These are phyloP conservation scores for Fusarium heterosporum DNA, from an alignment of 2,329 filamentous ascomycete species.

Conservation along the genomic window DNA sequence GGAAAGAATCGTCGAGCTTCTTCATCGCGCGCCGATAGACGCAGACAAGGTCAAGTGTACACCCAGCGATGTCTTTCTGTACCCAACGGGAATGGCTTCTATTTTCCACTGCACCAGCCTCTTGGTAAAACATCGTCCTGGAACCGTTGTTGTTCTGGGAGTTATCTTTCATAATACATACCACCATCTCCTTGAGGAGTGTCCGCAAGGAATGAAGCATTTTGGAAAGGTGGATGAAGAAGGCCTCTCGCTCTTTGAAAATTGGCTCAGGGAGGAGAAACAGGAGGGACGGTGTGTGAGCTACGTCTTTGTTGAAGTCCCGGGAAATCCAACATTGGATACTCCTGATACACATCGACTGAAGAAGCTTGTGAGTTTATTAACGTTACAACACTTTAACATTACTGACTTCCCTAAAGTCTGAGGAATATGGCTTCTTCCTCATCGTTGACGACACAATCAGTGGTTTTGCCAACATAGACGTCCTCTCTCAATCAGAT, in stretches of 20 bases:
- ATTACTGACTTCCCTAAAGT: slow-evolving; percentile 32
- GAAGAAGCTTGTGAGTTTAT: slow-evolving; percentile 53
- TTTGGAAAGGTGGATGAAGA: slow-evolving; percentile 58
- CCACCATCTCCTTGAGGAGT: slow-evolving; percentile 60
- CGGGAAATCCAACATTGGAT: slow-evolving; percentile 53
- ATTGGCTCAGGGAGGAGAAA: slow-evolving; percentile 57
- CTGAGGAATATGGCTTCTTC: slow-evolving; percentile 59
- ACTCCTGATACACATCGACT: slow-evolving; percentile 51
- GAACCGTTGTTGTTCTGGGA: slow-evolving; percentile 59
- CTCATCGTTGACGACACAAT: slow-evolving; percentile 63
- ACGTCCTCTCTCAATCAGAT: slow-evolving; percentile 62
- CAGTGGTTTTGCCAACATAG: slow-evolving; percentile 61
- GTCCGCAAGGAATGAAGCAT: slow-evolving; percentile 58
- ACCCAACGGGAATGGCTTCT: slow-evolving; percentile 65
- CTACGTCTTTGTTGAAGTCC: slow-evolving; percentile 62
- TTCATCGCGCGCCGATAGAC: slow-evolving; percentile 56
- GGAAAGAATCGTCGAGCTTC: slow-evolving; percentile 55
- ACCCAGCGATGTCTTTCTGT: slow-evolving; percentile 62
- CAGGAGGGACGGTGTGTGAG: slow-evolving; percentile 54
- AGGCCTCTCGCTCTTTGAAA: slow-evolving; percentile 59
- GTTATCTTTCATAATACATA: slow-evolving; percentile 64
- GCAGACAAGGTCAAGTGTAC: slow-evolving; percentile 42
- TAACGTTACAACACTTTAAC: neutral
- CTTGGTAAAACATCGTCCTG: slow-evolving; percentile 51
- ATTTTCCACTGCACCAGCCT: slow-evolving; percentile 59